Base-by-base conservation (phyloP, 192 early-diverging fungal species). In the Backusella australiensis region DNA sequence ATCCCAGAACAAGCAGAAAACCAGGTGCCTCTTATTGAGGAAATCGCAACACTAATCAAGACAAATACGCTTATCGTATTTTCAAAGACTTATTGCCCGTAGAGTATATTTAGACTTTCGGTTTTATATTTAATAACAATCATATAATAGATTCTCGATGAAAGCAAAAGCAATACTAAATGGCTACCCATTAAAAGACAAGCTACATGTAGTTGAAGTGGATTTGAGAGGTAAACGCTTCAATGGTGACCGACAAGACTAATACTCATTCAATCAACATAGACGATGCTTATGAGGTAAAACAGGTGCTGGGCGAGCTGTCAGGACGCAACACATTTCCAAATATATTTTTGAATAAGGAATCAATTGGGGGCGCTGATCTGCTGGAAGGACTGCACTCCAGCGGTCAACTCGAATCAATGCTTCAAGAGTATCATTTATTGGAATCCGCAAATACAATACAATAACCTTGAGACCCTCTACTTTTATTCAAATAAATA, bases 51-150 rank as follows among this genome's bases (percentile, higher is more conserved):
- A 3, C 15, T 49, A 6, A 71, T 71, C 6, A 71, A 49, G n/a
- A 7, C 32, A 6, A 15, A 71, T 19, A 41, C 26, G 26, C 39
- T 71, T 8, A 49, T 71, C 49, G 70, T 71, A 3, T 71, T 71
- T 34, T 71, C 70, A 6, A 71, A 71, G 9, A 71, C 70, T 0
- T 71, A 71, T 71, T 71, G 70, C 39, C 42, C 70, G 70, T 71
- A 71, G 19, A n/a, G 46, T 49, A 49, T n/a, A 7, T 49, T n/a
- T 29, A 21, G 1, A 1, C 1, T 39, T 4, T 44, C 15, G 44
- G 6, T 23, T 42, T 12, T 41, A 9, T 42, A 4, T 26, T 21
- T 69, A 23, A 26, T 26, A 29, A 29, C 23, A 11, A 11, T 0
- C 12, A 63, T 2, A 32, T 12, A 2, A 42, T 39, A 71, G 70